These are phyloP conservation scores for Entonaema liquescens DNA, from an alignment of 495 filamentous ascomycete genomes.

Conservation along the genomic window DNA sequence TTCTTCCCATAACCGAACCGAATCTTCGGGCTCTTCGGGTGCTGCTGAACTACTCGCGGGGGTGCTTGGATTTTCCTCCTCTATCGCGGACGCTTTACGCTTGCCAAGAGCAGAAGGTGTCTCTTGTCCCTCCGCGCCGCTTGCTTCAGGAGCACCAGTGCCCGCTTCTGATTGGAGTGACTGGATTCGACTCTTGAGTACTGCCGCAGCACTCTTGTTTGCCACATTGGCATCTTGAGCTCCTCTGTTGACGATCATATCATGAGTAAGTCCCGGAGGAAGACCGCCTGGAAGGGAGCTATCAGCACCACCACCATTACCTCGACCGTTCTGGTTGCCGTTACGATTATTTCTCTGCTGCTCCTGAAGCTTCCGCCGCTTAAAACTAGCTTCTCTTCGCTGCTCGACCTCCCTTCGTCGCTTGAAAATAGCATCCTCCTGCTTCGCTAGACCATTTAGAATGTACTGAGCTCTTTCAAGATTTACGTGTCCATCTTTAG, in stretches of 20 bases:
- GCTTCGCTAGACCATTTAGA: slow-evolving; percentile 86
- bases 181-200: slow-evolving; percentile 82
- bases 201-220: slow-evolving; percentile 94
- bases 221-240: slow-evolving; percentile 80
- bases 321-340: slow-evolving; percentile 56
- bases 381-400: slow-evolving; percentile 76
- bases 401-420: slow-evolving; percentile 85
- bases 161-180: slow-evolving; percentile 52
- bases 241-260: slow-evolving; percentile 84
- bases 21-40: slow-evolving; percentile 68
- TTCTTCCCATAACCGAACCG: slow-evolving; percentile 90
- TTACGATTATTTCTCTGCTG: slow-evolving; percentile 60
- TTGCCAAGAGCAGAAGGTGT: slow-evolving; percentile 60
- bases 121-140: slow-evolving; percentile 34
- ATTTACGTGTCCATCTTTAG: slow-evolving; percentile 91
- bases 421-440: slow-evolving; percentile 93
- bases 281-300: slow-evolving; percentile 46
- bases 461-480: slow-evolving; percentile 88
- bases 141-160: slow-evolving; percentile 31
- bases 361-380: slow-evolving; percentile 77
- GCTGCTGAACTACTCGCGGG: slow-evolving; percentile 56
- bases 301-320: slow-evolving; percentile 44
- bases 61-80: slow-evolving; percentile 65
- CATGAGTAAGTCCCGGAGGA: slow-evolving; percentile 74
- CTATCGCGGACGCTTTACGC: slow-evolving; percentile 66